Percentiles rank a stretch among this genome's conserved stretches.
Evolutionary conservation across 2,329 filamentous ascomycete species (phyloP).

Genomic region (Calonectria henricotiae): DNA sequence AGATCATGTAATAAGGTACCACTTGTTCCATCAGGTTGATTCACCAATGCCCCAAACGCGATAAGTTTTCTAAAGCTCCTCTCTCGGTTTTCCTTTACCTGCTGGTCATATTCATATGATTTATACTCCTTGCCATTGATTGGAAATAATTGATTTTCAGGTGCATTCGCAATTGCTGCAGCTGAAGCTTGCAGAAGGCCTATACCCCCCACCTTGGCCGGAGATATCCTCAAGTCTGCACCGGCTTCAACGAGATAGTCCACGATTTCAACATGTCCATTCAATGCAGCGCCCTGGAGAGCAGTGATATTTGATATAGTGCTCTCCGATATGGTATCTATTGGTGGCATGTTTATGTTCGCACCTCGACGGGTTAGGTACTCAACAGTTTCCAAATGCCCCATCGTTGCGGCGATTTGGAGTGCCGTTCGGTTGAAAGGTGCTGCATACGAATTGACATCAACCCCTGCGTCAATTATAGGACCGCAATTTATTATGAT

Average conservation of each 20-base stretch:
- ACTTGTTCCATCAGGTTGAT: background rate
- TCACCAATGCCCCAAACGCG: background rate
- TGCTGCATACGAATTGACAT: slow-evolving; percentile 7
- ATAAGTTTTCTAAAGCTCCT: background rate
- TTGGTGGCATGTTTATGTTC: background rate
- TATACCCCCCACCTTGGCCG: background rate
- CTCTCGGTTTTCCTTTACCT: background rate
- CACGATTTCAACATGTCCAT: background rate
- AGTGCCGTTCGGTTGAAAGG: background rate
- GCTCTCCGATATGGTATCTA: background rate
- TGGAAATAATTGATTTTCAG: background rate
- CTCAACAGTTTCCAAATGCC: background rate
- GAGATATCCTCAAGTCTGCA: background rate
- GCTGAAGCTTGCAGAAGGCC: background rate
- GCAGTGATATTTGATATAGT: background rate
- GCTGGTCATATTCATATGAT: background rate
- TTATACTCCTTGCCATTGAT: background rate
- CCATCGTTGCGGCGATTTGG: background rate
- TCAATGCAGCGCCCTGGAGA: background rate
- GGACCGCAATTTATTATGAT: background rate
- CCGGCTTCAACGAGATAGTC: background rate
- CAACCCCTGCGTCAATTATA: slow-evolving; percentile 11
- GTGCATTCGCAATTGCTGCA: background rate
- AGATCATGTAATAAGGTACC: slow-evolving; percentile 1
- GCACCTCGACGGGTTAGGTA: background rate